Evolutionary conservation across 805 yeast species (phyloP).

Genomic region (Sugiyamaella boreocaroliniensis): DNA sequence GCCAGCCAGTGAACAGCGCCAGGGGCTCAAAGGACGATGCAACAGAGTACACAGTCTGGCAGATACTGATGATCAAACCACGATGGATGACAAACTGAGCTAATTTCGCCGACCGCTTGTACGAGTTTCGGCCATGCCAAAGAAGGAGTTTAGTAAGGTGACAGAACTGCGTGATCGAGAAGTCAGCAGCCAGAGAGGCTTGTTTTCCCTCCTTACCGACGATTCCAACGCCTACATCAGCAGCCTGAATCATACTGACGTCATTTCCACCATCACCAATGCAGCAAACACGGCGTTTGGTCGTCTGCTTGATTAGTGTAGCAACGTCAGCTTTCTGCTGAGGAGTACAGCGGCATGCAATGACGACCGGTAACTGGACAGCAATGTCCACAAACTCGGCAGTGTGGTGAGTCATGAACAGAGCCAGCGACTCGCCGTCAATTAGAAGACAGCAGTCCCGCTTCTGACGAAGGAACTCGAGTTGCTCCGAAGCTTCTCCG

Average conservation of each 20-base stretch:
- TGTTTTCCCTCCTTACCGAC: slow-evolving; percentile 98
- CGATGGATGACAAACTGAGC: slow-evolving; percentile 96
- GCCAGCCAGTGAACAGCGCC: slow-evolving; percentile 91
- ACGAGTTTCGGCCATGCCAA: slow-evolving; percentile 98
- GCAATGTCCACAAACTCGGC: slow-evolving; percentile 74
- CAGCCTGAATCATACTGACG: slow-evolving; percentile 97
- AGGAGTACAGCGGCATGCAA: slow-evolving; percentile 97
- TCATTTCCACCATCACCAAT: slow-evolving; percentile 99
- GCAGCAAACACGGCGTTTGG: slow-evolving; percentile 90
- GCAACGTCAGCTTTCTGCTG: slow-evolving; percentile 98
- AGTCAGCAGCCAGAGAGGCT: slow-evolving; percentile 95
- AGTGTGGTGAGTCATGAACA: slow-evolving; percentile 55
- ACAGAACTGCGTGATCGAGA: slow-evolving; percentile 86
- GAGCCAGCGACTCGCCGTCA: slow-evolving; percentile 86
- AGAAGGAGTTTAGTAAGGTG: slow-evolving; percentile 76
- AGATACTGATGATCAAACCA: slow-evolving; percentile 86
- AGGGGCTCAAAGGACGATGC: slow-evolving; percentile 86
- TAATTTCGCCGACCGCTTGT: slow-evolving; percentile 89
- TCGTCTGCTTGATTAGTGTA: slow-evolving; percentile 60
- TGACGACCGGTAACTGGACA: slow-evolving; percentile 80
- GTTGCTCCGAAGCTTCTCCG: slow-evolving; percentile 63
- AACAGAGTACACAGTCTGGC: slow-evolving; percentile 89
- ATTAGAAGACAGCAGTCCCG: slow-evolving; percentile 70
- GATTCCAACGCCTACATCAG: slow-evolving; percentile 98
- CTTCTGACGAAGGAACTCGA: slow-evolving; percentile 64